These are phyloP conservation scores for Amphicarpaea edgeworthii DNA, from an alignment of 306 rosid species.

Conservation along the genomic window DNA sequence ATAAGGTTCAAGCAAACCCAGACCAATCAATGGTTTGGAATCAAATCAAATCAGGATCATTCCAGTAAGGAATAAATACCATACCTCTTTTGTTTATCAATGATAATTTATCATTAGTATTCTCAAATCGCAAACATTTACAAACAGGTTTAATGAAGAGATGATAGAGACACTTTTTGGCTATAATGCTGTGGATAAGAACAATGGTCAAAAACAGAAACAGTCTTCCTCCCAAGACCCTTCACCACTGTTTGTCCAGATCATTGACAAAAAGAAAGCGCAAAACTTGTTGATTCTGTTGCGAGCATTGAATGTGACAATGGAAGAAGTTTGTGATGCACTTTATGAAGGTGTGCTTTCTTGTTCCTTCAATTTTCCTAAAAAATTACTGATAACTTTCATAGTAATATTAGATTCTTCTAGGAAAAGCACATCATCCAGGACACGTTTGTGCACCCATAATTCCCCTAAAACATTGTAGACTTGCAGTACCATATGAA, in stretches of 20 bases:
- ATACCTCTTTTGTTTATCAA: slow-evolving; percentile 26
- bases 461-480: slow-evolving; percentile 3
- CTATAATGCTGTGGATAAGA: slow-evolving; percentile 66
- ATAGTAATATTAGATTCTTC: slow-evolving; percentile 30
- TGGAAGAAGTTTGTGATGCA: slow-evolving; percentile 93
- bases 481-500: slow-evolving; percentile 1
- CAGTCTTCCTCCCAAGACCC: slow-evolving; percentile 67
- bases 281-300: slow-evolving; percentile 87
- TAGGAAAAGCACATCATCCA: slow-evolving; percentile 9
- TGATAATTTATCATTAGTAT: slow-evolving; percentile 38
- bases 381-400: slow-evolving; percentile 23
- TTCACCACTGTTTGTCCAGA: slow-evolving; percentile 67
- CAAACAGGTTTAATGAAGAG: slow-evolving; percentile 94
- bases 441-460: not conserved
- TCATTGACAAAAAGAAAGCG: slow-evolving; percentile 79
- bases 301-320: slow-evolving; percentile 86
- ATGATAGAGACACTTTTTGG: slow-evolving; percentile 96
- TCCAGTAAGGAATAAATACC: slow-evolving; percentile 77
- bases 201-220: slow-evolving; percentile 62
- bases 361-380: slow-evolving; percentile 24
- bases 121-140: slow-evolving; percentile 29
- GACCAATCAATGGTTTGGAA: slow-evolving; percentile 99
- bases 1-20: slow-evolving; percentile 92
- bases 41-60: slow-evolving; percentile 94
- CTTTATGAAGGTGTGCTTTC: slow-evolving; percentile 85